phyloP scores from a whole-genome alignment of 2,329 filamentous ascomycete genomes.

The Nakataea oryzae region DNA sequence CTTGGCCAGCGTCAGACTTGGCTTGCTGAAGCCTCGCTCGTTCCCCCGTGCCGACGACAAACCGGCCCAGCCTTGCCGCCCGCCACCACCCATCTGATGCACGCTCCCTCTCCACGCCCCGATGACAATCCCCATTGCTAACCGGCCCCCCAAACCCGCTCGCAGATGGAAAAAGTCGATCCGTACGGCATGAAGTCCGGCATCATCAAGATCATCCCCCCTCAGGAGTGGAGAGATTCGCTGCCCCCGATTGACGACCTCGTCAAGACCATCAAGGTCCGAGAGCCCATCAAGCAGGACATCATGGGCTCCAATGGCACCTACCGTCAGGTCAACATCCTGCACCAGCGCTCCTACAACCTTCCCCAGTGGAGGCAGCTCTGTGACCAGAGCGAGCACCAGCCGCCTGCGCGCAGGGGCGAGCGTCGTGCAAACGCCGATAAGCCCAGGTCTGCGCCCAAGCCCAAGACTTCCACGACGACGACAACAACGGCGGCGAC shows the following conservation, averaged over 20 bases:
- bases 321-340: slow-evolving; percentile 93
- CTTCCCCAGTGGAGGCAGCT: slow-evolving; percentile 90
- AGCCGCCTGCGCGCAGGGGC: slow-evolving; percentile 83
- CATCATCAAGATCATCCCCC: slow-evolving; percentile 92
- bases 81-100: not conserved
- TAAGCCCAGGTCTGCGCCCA: slow-evolving; percentile 31
- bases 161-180: slow-evolving; percentile 70
- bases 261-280: slow-evolving; percentile 84
- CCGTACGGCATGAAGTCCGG: slow-evolving; percentile 95
- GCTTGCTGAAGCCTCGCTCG: not conserved
- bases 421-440: slow-evolving; percentile 59
- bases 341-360: slow-evolving; percentile 93
- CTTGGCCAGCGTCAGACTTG: too few relatives aligned
- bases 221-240: slow-evolving; percentile 80
- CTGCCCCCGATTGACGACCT: slow-evolving; percentile 72
- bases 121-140: not conserved
- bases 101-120: not conserved
- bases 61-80: not conserved
- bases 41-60: not conserved
- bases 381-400: slow-evolving; percentile 90
- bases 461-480: slow-evolving; percentile 23
- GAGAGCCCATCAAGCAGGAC: slow-evolving; percentile 96
- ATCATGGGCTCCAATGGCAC: slow-evolving; percentile 93
- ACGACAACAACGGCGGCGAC: slow-evolving; percentile 9
- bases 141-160: not conserved